Conservation (phyloP, 1,284 basidiomycete genomes). For the Malassezia yamatoensis region DNA sequence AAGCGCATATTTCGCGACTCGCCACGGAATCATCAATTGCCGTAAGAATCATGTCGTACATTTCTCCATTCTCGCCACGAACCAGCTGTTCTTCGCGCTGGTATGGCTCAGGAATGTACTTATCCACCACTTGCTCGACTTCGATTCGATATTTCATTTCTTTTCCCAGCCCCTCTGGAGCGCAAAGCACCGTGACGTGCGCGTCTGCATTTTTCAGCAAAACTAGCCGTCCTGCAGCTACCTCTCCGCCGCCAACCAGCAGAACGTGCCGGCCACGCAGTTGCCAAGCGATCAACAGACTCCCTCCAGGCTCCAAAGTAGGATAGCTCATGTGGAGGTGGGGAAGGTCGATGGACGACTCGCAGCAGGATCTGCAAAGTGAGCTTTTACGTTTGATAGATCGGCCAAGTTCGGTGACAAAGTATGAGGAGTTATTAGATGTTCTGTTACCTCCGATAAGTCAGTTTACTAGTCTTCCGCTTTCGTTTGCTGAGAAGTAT, state of each 20-base stretch:
- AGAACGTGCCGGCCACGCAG: slow-evolving; percentile 69
- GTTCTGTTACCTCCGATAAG: slow-evolving; percentile 1
- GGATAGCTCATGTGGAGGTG: slow-evolving; percentile 24
- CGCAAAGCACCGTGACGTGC: slow-evolving; percentile 39
- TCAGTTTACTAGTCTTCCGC: neutral
- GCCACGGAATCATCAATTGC: slow-evolving; percentile 76
- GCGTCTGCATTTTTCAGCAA: slow-evolving; percentile 45
- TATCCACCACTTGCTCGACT: slow-evolving; percentile 26
- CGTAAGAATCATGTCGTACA: slow-evolving; percentile 82
- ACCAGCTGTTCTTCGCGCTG: slow-evolving; percentile 17
- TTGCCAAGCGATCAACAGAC: slow-evolving; percentile 76
- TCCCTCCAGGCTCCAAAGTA: slow-evolving; percentile 53
- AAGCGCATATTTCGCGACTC: slow-evolving; percentile 61
- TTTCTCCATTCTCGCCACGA: slow-evolving; percentile 33
- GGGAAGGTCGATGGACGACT: neutral
- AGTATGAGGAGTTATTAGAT: neutral
- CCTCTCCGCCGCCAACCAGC: slow-evolving; percentile 77
- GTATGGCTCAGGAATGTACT: slow-evolving; percentile 47
- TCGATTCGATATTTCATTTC: slow-evolving; percentile 40
- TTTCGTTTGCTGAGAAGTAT: neutral
- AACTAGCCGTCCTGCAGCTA: slow-evolving; percentile 58
- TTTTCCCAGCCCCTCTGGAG: slow-evolving; percentile 31
- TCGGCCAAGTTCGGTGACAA: neutral
- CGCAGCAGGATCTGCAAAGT: neutral
- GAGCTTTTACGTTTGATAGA: neutral